Conservation (phyloP, 345 rosid species). For the Eucalyptus marginata region DNA sequence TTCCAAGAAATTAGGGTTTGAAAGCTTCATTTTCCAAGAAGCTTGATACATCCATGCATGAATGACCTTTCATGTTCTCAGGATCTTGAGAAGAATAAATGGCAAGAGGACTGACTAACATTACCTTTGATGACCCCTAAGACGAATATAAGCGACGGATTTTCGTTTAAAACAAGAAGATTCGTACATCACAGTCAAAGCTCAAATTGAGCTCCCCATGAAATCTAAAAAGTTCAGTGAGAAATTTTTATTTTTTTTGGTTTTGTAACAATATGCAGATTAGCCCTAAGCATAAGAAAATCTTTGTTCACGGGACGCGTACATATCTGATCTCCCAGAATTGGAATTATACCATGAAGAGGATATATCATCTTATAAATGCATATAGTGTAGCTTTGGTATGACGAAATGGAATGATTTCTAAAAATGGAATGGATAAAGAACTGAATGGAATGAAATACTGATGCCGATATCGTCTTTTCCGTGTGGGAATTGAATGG, state of each 20-base stretch:
- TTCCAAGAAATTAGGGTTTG: neutral
- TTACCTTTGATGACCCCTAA: neutral
- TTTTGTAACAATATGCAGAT: neutral
- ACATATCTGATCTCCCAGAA: neutral
- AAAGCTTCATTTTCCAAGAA: neutral
- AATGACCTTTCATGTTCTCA: neutral
- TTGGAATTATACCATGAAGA: neutral
- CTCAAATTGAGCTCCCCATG: neutral
- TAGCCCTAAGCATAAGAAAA: neutral
- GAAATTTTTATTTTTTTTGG: neutral
- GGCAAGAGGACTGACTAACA: neutral
- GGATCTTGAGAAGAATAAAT: neutral
- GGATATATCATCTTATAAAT: neutral
- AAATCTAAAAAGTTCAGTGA: neutral
- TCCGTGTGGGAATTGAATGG: neutral
- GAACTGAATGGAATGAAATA: neutral
- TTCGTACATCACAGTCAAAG: neutral
- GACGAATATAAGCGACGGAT: neutral
- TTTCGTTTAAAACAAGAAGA: neutral
- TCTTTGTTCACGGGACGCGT: neutral
- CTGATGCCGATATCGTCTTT: neutral
- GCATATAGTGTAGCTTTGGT: neutral
- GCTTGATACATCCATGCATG: neutral
- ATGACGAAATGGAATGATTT: neutral
- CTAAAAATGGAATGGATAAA: neutral